Percentiles rank a stretch among this genome's conserved stretches.
phyloP scores from a whole-genome alignment of 306 rosid genomes.

The Cotoneaster glaucophyllus region DNA sequence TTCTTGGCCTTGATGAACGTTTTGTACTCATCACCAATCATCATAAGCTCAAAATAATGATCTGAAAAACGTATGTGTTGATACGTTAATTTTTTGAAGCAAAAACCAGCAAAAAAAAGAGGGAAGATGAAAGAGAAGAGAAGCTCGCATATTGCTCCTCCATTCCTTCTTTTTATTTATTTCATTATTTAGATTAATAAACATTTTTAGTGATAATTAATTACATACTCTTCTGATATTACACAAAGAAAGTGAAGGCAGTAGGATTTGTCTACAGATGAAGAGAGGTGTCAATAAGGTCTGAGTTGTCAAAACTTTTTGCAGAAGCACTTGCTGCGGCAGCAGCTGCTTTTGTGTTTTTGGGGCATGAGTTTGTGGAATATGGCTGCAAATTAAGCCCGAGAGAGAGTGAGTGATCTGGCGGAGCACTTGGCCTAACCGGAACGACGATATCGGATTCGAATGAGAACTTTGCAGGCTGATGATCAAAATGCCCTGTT shows the following conservation, averaged over 20 bases:
- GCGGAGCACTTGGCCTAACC: slow-evolving; percentile 15
- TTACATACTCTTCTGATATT: not conserved
- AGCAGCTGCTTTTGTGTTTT: not conserved
- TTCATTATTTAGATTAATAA: slow-evolving; percentile 7
- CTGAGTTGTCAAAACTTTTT: slow-evolving; percentile 51
- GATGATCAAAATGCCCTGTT: slow-evolving; percentile 18
- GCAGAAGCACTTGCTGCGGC: slow-evolving; percentile 31
- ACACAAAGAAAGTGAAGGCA: not conserved
- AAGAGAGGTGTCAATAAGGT: slow-evolving; percentile 77
- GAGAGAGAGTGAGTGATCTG: slow-evolving; percentile 51
- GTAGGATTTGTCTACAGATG: slow-evolving; percentile 55
- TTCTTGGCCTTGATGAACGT: not conserved
- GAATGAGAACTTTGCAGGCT: slow-evolving; percentile 20
- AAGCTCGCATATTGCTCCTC: not conserved
- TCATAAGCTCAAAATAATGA: not conserved
- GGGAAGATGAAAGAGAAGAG: slow-evolving; percentile 3
- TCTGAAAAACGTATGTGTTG: not conserved
- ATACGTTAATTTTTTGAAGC: not conserved
- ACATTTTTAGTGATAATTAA: not conserved
- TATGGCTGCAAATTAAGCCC: slow-evolving; percentile 38
- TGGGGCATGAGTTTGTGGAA: slow-evolving; percentile 32
- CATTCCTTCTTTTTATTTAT: slow-evolving; percentile 8
- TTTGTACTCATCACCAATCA: not conserved
- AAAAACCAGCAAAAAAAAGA: not conserved
- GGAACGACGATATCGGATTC: slow-evolving; percentile 25